Conservation (phyloP, 495 filamentous ascomycete genomes). For the Venustampulla echinocandica region DNA sequence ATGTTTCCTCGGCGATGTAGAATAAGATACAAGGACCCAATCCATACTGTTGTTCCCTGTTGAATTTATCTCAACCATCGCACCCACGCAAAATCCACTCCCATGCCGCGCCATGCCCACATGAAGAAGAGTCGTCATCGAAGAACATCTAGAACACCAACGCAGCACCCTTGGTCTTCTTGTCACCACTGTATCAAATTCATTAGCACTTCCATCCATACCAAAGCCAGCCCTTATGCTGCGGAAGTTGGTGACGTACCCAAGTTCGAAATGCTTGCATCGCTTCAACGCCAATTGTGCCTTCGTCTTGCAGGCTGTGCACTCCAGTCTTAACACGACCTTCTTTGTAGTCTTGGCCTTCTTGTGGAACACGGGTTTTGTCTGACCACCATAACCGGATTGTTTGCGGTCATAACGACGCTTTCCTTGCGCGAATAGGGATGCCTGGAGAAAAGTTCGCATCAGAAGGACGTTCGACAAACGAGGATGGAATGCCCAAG, state of each 20-base stretch:
- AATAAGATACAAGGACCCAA: constrained; percentile 21
- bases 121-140: constrained; percentile 12
- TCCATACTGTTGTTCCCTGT: constrained; percentile 11
- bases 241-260: constrained; percentile 55
- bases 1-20: constrained; percentile 18
- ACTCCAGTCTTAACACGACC: constrained; percentile 96
- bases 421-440: constrained; percentile 95
- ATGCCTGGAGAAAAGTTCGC: constrained; percentile 52
- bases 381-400: constrained; percentile 99
- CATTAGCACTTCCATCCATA: constrained; percentile 9
- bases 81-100: constrained; percentile 22
- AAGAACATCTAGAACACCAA: constrained; percentile 74
- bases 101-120: constrained; percentile 16
- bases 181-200: constrained; percentile 74
- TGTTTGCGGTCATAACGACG: constrained; percentile 99
- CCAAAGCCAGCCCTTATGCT: neutral
- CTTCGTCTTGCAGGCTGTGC: constrained; percentile 95
- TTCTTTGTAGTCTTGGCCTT: constrained; percentile 99
- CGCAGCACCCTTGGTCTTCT: constrained; percentile 99
- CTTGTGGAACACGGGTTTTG: constrained; percentile 99
- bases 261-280: constrained; percentile 99
- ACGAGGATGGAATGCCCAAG: neutral
- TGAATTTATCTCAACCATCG: constrained; percentile 18
- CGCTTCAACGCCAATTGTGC: constrained; percentile 95
- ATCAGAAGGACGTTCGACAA: constrained; percentile 9